These are phyloP conservation scores for Obelidium mucronatum DNA, from an alignment of 192 early-diverging fungal species.

Conservation along the genomic window DNA sequence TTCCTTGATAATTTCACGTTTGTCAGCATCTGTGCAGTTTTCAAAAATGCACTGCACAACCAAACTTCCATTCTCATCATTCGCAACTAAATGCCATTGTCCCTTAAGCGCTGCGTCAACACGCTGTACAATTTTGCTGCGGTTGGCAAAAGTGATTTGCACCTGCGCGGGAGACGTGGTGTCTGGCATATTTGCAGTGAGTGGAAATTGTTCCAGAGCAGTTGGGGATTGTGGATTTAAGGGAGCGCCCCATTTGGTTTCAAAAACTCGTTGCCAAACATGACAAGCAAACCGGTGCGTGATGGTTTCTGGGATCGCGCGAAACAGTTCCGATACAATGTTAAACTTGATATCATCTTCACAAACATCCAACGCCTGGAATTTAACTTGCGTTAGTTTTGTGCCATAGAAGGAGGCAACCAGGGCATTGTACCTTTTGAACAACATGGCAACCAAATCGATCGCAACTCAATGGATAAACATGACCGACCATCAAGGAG, in stretches of 20 bases:
- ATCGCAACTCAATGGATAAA: constrained; percentile 70
- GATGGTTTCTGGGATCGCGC: constrained; percentile 71
- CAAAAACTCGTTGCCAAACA: constrained; percentile 83
- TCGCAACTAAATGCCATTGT: constrained; percentile 71
- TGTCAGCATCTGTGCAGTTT: constrained; percentile 69
- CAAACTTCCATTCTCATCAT: constrained; percentile 79
- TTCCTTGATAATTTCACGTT: constrained; percentile 70
- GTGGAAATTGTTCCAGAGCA: constrained; percentile 27
- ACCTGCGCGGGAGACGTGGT: constrained; percentile 46
- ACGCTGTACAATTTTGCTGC: constrained; percentile 58
- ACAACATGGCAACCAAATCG: constrained; percentile 83
- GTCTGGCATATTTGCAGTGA: constrained; percentile 21
- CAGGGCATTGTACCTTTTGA: constrained; percentile 60
- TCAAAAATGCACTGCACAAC: constrained; percentile 84
- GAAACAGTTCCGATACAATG: constrained; percentile 69
- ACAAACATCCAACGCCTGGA: constrained; percentile 67
- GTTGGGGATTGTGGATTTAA: background rate
- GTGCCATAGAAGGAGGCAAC: background rate
- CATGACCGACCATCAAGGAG: constrained; percentile 65
- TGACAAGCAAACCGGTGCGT: constrained; percentile 80
- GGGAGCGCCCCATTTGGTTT: constrained; percentile 63
- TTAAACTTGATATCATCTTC: constrained; percentile 64
- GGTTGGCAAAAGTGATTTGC: constrained; percentile 19
- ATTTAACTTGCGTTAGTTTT: background rate
- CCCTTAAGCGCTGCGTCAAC: constrained; percentile 66